A percentile compares a stretch with the other conserved stretches of the same genome.
Conservation (phyloP, 768 basidiomycete species). For the Ramaria rubella region DNA sequence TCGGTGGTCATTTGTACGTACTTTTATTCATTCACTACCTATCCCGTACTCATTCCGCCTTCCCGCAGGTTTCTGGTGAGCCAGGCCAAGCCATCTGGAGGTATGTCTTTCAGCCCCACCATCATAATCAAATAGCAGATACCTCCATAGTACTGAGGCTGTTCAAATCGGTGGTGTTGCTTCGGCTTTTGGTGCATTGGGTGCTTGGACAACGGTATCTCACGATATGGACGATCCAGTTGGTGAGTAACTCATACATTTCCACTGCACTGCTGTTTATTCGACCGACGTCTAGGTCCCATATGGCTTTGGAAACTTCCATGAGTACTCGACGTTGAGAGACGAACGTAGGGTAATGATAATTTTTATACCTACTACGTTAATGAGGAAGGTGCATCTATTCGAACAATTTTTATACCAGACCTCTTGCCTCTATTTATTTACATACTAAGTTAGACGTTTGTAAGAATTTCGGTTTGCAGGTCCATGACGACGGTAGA, state of each 20-base stretch:
- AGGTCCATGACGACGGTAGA: no score
- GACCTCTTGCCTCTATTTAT: no score
- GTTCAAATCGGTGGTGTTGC: slow-evolving; percentile 56
- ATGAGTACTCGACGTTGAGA: no score
- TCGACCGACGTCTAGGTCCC: slow-evolving; percentile 6
- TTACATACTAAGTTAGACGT: no score
- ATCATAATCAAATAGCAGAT: neutral
- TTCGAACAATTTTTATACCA: no score
- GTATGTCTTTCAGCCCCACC: neutral
- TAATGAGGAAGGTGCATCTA: no score
- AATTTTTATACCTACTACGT: no score
- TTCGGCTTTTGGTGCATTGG: slow-evolving; percentile 54
- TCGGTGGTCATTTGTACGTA: slow-evolving; percentile 58
- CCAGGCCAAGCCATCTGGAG: slow-evolving; percentile 7
- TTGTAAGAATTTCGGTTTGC: no score
- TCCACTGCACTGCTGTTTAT: neutral
- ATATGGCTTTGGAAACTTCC: slow-evolving; percentile 6
- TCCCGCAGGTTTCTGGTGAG: slow-evolving; percentile 4
- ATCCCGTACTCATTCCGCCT: neutral
- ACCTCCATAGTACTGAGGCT: slow-evolving; percentile 38
- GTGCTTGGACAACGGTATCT: slow-evolving; percentile 43
- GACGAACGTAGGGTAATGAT: no score
- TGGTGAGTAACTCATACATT: slow-evolving; percentile 26
- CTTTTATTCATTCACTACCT: neutral
- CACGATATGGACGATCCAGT: slow-evolving; percentile 44